Evolutionary conservation across 805 yeast species (phyloP), one percentile per base, ranked within the genome.

Genomic region (Ogataea sp.): DNA sequence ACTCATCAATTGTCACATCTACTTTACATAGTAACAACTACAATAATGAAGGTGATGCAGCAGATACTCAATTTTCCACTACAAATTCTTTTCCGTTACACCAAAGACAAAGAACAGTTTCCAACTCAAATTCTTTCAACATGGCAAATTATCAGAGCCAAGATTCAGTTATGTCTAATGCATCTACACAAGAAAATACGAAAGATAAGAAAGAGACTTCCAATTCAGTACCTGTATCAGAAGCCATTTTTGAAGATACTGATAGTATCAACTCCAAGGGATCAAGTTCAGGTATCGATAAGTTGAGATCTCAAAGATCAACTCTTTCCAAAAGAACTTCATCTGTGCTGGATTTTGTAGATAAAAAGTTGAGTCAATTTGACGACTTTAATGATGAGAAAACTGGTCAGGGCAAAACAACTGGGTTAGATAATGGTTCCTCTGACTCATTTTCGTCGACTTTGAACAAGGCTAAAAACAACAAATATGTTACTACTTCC

Each of bases 401-500:
- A 16, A 29, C 8, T 28, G 31, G 15, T 16, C 15, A 17, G 6
- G 43, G 25, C 45, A 23, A 23, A 8, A 55, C 13, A 58, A 57
- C 40, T 55, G 56, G 39, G 37, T 43, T 21, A 15, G 20, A 41
- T 45, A 43, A 53, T 57, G 20, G 43, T 46, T 20, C 55, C 51
- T 9, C 50, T 52, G 47, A 54, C 39, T 40, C 53, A 45, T 56
- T 49, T 46, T 34, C 37, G 42, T 23, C 26, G 11, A 15, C 24
- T 50, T 8, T 23, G 10, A 23, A 23, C 11, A 23, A 23, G 26
- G 31, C 43, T 33, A 32, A 59, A 16, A 32, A 31, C 25, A 37
- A 25, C 14, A 39, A 43, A 20, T 44, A 45, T 32, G 53, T 72
- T 14, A 52, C 71, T 4, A 61, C 57, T 33, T 70, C 85, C 0